phyloP scores from a whole-genome alignment of 129 eudicot genomes.

The Silybum marianum region DNA sequence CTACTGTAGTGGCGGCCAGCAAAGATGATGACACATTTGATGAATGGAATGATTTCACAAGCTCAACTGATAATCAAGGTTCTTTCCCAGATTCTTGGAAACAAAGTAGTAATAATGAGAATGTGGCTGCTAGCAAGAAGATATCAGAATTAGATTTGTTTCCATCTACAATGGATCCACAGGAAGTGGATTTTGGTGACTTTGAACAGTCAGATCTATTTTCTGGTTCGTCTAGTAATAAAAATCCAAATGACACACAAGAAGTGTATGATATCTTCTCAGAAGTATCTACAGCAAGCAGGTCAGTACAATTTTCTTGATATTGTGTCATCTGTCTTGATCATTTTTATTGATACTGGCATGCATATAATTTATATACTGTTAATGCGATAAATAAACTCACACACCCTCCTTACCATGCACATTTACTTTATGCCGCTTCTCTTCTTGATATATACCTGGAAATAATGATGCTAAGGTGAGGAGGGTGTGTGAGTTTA shows the following conservation, averaged over 20 bases:
- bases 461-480: not conserved
- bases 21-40: slow-evolving; percentile 45
- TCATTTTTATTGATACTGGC: not conserved
- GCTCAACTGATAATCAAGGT: slow-evolving; percentile 41
- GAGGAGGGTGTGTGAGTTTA: no score
- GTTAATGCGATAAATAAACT: no score
- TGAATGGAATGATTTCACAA: slow-evolving; percentile 57
- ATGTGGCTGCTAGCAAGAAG: slow-evolving; percentile 27
- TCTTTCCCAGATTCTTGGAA: slow-evolving; percentile 27
- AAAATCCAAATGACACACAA: slow-evolving; percentile 14
- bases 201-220: slow-evolving; percentile 42
- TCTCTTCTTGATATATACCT: not conserved
- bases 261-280: slow-evolving; percentile 29
- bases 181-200: slow-evolving; percentile 40
- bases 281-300: slow-evolving; percentile 36
- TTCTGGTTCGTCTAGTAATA: slow-evolving; percentile 38
- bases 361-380: no score
- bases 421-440: not conserved
- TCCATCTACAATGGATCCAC: slow-evolving; percentile 23
- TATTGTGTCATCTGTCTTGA: not conserved
- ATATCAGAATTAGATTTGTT: slow-evolving; percentile 31
- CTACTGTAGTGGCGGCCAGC: slow-evolving; percentile 8
- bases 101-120: slow-evolving; percentile 22
- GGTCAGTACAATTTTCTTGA: slow-evolving; percentile 36
- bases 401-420: not conserved